Evolutionary conservation across 371 early-diverging fungal genomes (phyloP), one percentile per base, ranked within the genome.

Genomic region (Quaeritorhiza haematococci): DNA sequence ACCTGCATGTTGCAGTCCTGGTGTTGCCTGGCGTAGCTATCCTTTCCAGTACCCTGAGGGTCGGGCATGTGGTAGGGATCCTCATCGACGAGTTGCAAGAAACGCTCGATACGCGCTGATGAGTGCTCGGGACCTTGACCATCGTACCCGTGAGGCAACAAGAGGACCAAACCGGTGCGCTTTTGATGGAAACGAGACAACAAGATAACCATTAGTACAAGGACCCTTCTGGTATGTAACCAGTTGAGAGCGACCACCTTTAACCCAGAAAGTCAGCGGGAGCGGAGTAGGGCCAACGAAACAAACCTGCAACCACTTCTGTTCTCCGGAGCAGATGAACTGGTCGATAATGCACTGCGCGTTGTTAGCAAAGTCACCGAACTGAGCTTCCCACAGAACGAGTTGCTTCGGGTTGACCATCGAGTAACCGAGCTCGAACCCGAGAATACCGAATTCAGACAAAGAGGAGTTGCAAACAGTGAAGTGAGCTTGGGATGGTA

Each of bases 1-100:
- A 97, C 89, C 77, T 94, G 94, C 88, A 96, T 92, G 82, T 94
- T 97, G 79, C 90, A 91, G 76, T 96, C 94, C 76, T 96, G 96
- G 68, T 89, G 90, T 76, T 93, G 94, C 48, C 94, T 85, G 7
- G 87, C 74, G 52, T 69, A 66, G 54, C 65, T 68, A 19, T 64
- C 71, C 34, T 60, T 64, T 1, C 56, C 71, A 49, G 87, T 72
- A 67, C 86, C 85, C 62, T 89, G 87, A 19, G 84, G 79, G 21
- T 86, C 69, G 7, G 94, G 95, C 79, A 84, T 92, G 30, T 69
- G 59, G 74, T 84, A 86, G 28, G 95, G 95, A 68, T 94, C 87
- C 66, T 97, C 94, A 72, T 95, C 94, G 73, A 89, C 88, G 64
- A 96, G 74, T 71, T 92, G 92, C 56, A 97, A 79, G 74, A 88